Conservation (phyloP, 2,329 filamentous ascomycete species). For the Colletotrichum sublineola region DNA sequence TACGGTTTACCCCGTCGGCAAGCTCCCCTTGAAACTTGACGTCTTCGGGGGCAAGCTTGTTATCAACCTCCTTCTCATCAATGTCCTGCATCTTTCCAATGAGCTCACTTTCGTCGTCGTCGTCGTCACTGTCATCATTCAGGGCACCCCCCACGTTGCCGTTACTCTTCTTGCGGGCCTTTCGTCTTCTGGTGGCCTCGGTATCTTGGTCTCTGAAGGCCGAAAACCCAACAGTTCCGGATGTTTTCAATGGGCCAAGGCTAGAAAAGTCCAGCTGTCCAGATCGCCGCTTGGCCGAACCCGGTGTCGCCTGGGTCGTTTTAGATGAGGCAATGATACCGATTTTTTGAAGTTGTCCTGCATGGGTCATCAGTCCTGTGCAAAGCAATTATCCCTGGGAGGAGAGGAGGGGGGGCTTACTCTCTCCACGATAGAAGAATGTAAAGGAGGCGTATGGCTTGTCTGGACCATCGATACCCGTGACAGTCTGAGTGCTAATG, state of each 20-base stretch:
- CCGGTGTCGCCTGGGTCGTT: conserved; percentile 70
- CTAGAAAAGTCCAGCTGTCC: conserved; percentile 87
- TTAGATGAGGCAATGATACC: conserved; percentile 83
- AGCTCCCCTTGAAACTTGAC: conserved; percentile 79
- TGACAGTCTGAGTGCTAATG: conserved; percentile 99
- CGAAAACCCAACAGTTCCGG: conserved; percentile 91
- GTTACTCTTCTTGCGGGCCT: conserved; percentile 73
- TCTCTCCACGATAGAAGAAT: conserved; percentile 96
- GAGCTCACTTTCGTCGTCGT: conserved; percentile 74
- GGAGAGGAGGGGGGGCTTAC: conserved; percentile 68
- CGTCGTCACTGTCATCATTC: conserved; percentile 79
- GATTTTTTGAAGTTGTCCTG: conserved; percentile 97
- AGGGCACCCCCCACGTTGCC: conserved; percentile 69
- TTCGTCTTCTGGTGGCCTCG: conserved; percentile 68
- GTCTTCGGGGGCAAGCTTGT: conserved; percentile 77
- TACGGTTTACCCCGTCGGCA: conserved; percentile 84
- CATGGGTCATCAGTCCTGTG: not conserved
- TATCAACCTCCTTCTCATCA: conserved; percentile 71
- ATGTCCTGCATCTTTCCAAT: conserved; percentile 75
- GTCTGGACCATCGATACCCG: conserved; percentile 94
- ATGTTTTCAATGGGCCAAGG: conserved; percentile 84
- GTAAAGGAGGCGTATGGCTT: conserved; percentile 98
- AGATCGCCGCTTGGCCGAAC: conserved; percentile 81
- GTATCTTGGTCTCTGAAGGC: conserved; percentile 82
- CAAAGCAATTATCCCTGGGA: conserved; percentile 12